These are phyloP conservation scores for Tricholoma sp. DNA, from an alignment of 768 basidiomycete species.

Conservation along the genomic window DNA sequence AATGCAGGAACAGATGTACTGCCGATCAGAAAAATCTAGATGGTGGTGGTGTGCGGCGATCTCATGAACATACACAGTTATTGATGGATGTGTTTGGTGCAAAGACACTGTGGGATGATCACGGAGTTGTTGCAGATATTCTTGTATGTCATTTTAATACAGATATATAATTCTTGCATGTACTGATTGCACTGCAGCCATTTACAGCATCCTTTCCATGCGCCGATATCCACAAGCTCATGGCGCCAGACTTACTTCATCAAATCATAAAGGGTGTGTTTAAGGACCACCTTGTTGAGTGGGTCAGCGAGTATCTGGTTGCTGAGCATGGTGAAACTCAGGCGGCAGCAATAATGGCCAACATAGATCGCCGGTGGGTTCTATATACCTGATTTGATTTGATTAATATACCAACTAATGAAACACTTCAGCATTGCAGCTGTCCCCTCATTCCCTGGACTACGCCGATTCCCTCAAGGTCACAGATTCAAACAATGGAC, in stretches of 20 bases:
- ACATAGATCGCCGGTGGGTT: slow-evolving; percentile 26
- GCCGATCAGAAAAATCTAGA: slow-evolving; percentile 1
- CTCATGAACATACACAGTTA: background rate
- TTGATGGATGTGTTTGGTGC: background rate
- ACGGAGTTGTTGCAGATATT: slow-evolving; percentile 3
- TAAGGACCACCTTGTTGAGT: background rate
- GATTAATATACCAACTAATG: background rate
- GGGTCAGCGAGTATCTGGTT: slow-evolving; percentile 22
- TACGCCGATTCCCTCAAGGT: no score
- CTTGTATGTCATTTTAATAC: background rate
- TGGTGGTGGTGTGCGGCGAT: background rate
- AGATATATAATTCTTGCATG: background rate
- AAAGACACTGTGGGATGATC: background rate
- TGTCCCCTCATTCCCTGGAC: slow-evolving; percentile 10
- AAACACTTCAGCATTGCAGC: slow-evolving; percentile 16
- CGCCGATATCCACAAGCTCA: no score
- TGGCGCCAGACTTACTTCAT: slow-evolving; percentile 17
- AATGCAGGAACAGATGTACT: background rate
- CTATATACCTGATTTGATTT: background rate
- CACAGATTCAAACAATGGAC: no score
- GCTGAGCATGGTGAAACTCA: slow-evolving; percentile 1
- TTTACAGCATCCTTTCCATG: no score
- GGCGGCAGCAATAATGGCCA: slow-evolving; percentile 22
- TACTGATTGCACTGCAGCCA: background rate
- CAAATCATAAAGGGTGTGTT: slow-evolving; percentile 13